Conservation (phyloP, 2,329 filamentous ascomycete genomes). For the Aspergillus texensis region DNA sequence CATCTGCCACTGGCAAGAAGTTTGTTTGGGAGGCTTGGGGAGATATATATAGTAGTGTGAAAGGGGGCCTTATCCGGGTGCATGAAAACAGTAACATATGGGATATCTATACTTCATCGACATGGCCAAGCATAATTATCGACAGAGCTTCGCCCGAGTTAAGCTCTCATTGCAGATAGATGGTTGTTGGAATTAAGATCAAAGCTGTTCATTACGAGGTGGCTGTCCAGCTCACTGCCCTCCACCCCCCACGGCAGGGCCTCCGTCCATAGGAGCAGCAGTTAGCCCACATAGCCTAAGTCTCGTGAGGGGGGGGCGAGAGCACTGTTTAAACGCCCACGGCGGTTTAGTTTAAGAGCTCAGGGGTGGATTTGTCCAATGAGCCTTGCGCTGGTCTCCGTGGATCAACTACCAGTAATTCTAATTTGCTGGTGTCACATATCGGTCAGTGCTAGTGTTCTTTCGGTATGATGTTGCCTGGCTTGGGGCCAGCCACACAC, state of each 20-base stretch:
- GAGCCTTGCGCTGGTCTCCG: neutral
- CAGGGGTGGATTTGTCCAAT: neutral
- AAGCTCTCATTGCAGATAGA: neutral
- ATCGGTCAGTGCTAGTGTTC: neutral
- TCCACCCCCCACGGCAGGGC: neutral
- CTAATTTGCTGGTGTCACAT: neutral
- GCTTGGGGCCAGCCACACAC: neutral
- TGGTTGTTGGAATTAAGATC: neutral
- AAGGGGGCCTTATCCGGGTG: neutral
- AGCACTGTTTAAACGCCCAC: conserved; percentile 1
- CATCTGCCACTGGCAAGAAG: neutral
- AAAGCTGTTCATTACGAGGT: neutral
- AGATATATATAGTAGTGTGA: neutral
- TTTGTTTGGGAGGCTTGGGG: neutral
- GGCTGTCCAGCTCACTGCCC: neutral
- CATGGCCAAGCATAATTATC: neutral
- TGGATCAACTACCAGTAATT: neutral
- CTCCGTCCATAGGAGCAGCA: neutral
- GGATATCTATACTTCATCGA: neutral
- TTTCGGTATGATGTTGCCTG: conserved; percentile 1
- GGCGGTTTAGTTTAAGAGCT: neutral
- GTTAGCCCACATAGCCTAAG: neutral
- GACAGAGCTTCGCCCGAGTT: neutral
- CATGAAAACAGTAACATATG: neutral
- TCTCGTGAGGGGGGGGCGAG: neutral